Evolutionary conservation across 1,139 yeast genomes (phyloP).

Genomic region (Zygoascus sp.): DNA sequence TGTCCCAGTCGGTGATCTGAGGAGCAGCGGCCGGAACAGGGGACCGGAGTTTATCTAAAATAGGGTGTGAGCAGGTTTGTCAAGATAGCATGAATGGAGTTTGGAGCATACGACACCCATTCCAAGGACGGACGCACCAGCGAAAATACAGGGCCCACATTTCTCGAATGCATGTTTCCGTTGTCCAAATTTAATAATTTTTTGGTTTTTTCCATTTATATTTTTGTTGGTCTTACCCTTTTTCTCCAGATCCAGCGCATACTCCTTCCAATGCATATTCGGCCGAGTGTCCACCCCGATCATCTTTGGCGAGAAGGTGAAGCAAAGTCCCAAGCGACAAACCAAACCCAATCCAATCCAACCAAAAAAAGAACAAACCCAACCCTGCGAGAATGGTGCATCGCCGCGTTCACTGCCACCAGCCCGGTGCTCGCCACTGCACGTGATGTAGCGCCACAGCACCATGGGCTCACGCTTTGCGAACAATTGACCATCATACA

Average conservation of each 20-base stretch:
- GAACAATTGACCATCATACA: neutral
- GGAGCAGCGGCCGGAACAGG: conserved; percentile 16
- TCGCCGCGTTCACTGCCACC: conserved; percentile 7
- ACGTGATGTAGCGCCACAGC: conserved; percentile 8
- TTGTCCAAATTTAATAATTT: neutral
- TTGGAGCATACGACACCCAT: too few relatives aligned
- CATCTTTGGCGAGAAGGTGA: neutral
- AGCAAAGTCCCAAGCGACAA: too few relatives aligned
- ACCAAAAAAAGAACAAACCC: too few relatives aligned
- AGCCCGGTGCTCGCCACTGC: neutral
- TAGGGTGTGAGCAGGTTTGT: neutral
- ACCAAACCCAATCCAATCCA: too few relatives aligned
- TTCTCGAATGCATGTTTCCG: too few relatives aligned
- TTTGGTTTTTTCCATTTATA: too few relatives aligned
- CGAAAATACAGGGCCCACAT: too few relatives aligned
- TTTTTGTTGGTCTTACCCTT: too few relatives aligned
- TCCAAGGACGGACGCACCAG: too few relatives aligned
- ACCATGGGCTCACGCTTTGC: neutral
- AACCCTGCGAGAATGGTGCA: too few relatives aligned
- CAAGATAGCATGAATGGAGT: neutral
- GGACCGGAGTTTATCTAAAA: neutral
- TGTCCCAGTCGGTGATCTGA: conserved; percentile 27
- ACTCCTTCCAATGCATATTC: conserved; percentile 15
- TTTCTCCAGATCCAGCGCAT: conserved; percentile 13
- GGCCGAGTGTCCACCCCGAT: neutral